phyloP scores from a whole-genome alignment of 257 asterid species.

The Hygrophila difformis region DNA sequence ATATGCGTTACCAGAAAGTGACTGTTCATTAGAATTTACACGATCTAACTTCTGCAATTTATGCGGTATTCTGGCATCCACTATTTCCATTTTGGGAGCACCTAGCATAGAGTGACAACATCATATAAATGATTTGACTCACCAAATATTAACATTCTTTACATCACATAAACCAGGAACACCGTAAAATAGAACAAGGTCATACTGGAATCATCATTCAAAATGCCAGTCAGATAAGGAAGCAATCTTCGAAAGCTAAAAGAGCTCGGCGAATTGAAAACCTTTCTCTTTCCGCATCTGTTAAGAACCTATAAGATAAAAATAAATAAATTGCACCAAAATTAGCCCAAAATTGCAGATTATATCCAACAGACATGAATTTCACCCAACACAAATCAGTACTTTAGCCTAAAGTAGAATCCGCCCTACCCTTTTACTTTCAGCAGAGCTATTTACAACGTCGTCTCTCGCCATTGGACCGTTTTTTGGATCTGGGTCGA shows the following conservation, averaged over 20 bases:
- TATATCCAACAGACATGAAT: background rate
- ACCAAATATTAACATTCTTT: background rate
- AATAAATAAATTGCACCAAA: background rate
- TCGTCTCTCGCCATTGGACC: constrained; percentile 9
- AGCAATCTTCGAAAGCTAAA: constrained; percentile 72
- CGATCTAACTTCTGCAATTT: constrained; percentile 16
- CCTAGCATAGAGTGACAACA: constrained; percentile 22
- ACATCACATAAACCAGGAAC: background rate
- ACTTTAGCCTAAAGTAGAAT: background rate
- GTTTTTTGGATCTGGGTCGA: constrained; percentile 3
- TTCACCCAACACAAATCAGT: background rate
- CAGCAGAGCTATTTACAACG: constrained; percentile 11
- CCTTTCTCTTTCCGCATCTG: constrained; percentile 26
- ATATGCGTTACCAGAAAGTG: constrained; percentile 11
- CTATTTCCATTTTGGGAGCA: constrained; percentile 30
- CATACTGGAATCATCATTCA: constrained; percentile 43
- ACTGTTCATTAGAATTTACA: constrained; percentile 15
- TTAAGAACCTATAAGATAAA: constrained; percentile 28
- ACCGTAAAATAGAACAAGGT: constrained; percentile 1
- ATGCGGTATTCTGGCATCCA: constrained; percentile 20
- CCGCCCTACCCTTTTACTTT: constrained; percentile 27
- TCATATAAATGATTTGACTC: background rate
- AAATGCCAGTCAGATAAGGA: constrained; percentile 49
- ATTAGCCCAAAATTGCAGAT: background rate
- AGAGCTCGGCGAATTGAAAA: constrained; percentile 48